Conservation (phyloP, 352 stramenopile genomes). For the Phytophthora meadii region DNA sequence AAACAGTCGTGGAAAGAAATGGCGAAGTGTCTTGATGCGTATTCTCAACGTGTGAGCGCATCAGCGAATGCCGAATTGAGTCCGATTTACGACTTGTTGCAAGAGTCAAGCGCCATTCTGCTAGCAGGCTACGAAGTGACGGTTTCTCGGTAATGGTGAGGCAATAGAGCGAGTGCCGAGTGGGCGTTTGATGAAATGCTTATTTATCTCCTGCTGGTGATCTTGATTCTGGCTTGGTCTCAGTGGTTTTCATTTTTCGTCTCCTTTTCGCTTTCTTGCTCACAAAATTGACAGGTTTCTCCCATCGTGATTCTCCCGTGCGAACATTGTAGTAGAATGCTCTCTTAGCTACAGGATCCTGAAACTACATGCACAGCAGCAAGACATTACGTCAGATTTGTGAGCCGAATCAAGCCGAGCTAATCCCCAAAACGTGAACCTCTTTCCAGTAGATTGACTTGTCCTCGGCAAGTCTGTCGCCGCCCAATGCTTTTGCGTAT, state of each 20-base stretch:
- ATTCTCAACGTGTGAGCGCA: conserved; percentile 77
- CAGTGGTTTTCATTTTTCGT: conserved; percentile 15
- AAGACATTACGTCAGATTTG: conserved; percentile 2
- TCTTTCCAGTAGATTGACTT: conserved; percentile 74
- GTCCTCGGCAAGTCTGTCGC: conserved; percentile 46
- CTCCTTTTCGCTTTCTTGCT: conserved; percentile 29
- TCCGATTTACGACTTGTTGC: conserved; percentile 76
- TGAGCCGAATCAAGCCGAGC: not conserved
- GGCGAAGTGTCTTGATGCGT: conserved; percentile 75
- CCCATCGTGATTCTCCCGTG: conserved; percentile 71
- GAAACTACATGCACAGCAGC: conserved; percentile 36
- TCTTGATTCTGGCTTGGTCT: conserved; percentile 1
- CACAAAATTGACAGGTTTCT: conserved; percentile 51
- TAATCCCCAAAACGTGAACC: conserved; percentile 24
- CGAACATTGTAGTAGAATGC: conserved; percentile 79
- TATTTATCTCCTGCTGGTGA: not conserved
- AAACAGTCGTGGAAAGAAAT: conserved; percentile 87
- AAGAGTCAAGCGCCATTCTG: conserved; percentile 79
- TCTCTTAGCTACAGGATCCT: conserved; percentile 46
- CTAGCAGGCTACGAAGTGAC: conserved; percentile 83
- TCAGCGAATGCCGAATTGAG: conserved; percentile 50
- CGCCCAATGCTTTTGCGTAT: conserved; percentile 46
- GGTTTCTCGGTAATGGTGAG: conserved; percentile 37
- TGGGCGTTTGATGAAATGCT: conserved; percentile 13
- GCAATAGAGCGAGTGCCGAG: conserved; percentile 20